Conservation (phyloP, 345 rosid genomes). For the Salix purpurea region DNA sequence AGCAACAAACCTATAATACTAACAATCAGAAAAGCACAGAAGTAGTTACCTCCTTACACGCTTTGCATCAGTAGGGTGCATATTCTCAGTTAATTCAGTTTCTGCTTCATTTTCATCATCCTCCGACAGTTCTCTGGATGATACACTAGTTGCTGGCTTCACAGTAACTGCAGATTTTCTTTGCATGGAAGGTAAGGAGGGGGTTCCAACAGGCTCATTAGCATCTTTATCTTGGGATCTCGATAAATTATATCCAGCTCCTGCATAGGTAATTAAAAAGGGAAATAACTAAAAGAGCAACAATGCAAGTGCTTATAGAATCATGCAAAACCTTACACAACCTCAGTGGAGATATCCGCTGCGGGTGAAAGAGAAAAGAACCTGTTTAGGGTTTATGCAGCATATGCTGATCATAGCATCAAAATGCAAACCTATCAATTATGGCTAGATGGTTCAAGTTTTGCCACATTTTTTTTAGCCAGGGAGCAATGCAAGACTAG, state of each 20-base stretch:
- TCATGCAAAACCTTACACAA: slow-evolving; percentile 1
- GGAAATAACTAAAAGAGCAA: slow-evolving; percentile 1
- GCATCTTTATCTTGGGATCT: slow-evolving; percentile 38
- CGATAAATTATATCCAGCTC: slow-evolving; percentile 24
- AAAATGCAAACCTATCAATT: neutral
- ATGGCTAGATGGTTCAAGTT: neutral
- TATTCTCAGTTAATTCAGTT: slow-evolving; percentile 38
- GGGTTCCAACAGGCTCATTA: slow-evolving; percentile 22
- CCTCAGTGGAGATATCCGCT: neutral
- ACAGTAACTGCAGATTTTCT: slow-evolving; percentile 24
- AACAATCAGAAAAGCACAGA: slow-evolving; percentile 8
- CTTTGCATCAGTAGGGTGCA: slow-evolving; percentile 18
- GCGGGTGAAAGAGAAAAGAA: neutral
- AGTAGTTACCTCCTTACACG: slow-evolving; percentile 24
- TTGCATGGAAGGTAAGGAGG: slow-evolving; percentile 30
- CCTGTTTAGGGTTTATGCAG: too few species aligned
- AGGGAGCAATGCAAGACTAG: neutral
- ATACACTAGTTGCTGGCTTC: slow-evolving; percentile 19
- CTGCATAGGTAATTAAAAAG: slow-evolving; percentile 22
- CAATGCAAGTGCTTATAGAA: neutral
- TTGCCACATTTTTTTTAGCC: neutral
- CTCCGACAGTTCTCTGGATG: slow-evolving; percentile 23
- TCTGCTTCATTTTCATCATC: slow-evolving; percentile 32
- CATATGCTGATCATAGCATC: neutral
- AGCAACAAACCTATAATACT: neutral